Evolutionary conservation across 306 rosid species (phyloP).

Genomic region (Cucumis hystrix): DNA sequence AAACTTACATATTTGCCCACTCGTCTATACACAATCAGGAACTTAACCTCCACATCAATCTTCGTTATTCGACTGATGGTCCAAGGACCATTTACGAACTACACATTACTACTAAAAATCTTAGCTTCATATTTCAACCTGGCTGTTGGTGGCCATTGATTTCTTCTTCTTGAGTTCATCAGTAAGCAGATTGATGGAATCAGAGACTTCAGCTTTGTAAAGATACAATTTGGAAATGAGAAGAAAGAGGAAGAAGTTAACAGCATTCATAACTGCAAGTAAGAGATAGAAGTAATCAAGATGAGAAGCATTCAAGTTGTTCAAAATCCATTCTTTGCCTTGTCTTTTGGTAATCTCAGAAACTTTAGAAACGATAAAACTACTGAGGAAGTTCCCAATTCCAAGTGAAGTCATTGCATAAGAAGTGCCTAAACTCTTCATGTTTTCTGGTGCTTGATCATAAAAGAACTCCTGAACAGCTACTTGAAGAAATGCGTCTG

Average conservation of each 20-base stretch:
- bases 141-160: neutral
- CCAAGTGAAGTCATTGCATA: slow-evolving; percentile 56
- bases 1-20: too few relatives aligned
- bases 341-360: slow-evolving; percentile 44
- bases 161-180: slow-evolving; percentile 41
- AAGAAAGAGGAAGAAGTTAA: slow-evolving; percentile 23
- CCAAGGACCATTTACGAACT: too few relatives aligned
- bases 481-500: slow-evolving; percentile 66
- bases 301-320: slow-evolving; percentile 69
- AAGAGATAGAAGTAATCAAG: slow-evolving; percentile 78
- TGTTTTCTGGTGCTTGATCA: slow-evolving; percentile 76
- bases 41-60: too few relatives aligned
- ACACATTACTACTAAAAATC: too few relatives aligned
- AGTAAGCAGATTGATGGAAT: slow-evolving; percentile 53
- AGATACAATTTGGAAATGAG: slow-evolving; percentile 28
- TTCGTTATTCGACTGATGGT: too few relatives aligned
- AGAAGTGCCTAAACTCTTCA: slow-evolving; percentile 79
- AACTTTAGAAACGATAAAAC: slow-evolving; percentile 63
- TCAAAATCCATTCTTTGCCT: slow-evolving; percentile 65
- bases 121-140: neutral
- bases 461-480: slow-evolving; percentile 76
- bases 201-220: slow-evolving; percentile 68
- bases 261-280: slow-evolving; percentile 16
- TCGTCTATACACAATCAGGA: too few relatives aligned
- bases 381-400: slow-evolving; percentile 67